These are phyloP conservation scores for Jacaranda copaia DNA, from an alignment of 257 asterid genomes.

Conservation along the genomic window DNA sequence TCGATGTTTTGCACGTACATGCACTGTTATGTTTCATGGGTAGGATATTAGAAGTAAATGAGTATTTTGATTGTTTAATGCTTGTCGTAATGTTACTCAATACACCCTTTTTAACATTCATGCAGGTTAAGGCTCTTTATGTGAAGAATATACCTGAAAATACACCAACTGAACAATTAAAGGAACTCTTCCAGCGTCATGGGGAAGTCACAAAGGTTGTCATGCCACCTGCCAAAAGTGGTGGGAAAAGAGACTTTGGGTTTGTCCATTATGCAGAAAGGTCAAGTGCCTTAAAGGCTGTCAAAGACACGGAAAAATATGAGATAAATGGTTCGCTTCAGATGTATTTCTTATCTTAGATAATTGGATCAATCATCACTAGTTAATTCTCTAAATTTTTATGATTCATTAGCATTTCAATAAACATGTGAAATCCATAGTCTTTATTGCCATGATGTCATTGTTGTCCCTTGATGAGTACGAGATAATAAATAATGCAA, in stretches of 20 bases:
- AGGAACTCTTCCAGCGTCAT: conserved; percentile 81
- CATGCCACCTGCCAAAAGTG: conserved; percentile 95
- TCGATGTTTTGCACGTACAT: neutral
- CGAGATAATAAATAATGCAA: no score
- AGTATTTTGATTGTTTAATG: conserved; percentile 22
- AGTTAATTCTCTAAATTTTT: neutral
- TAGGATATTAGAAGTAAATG: conserved; percentile 9
- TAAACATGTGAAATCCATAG: conserved; percentile 6
- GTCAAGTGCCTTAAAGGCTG: conserved; percentile 89
- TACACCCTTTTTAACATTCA: conserved; percentile 15
- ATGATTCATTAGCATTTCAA: conserved; percentile 9
- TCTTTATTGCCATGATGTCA: conserved; percentile 12
- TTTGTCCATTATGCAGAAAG: conserved; percentile 93
- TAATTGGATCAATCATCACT: neutral
- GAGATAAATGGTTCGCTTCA: conserved; percentile 76
- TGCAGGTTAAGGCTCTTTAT: conserved; percentile 96
- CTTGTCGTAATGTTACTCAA: conserved; percentile 22
- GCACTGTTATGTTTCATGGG: conserved; percentile 17
- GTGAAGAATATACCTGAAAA: conserved; percentile 92
- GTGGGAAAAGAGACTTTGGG: conserved; percentile 92
- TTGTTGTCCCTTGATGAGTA: neutral
- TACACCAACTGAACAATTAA: conserved; percentile 77
- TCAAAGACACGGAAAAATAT: conserved; percentile 80
- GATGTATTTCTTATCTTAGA: conserved; percentile 12
- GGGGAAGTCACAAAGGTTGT: conserved; percentile 96